Base-by-base conservation (phyloP, 257 asterid genomes). In the Euphrasia confusa region DNA sequence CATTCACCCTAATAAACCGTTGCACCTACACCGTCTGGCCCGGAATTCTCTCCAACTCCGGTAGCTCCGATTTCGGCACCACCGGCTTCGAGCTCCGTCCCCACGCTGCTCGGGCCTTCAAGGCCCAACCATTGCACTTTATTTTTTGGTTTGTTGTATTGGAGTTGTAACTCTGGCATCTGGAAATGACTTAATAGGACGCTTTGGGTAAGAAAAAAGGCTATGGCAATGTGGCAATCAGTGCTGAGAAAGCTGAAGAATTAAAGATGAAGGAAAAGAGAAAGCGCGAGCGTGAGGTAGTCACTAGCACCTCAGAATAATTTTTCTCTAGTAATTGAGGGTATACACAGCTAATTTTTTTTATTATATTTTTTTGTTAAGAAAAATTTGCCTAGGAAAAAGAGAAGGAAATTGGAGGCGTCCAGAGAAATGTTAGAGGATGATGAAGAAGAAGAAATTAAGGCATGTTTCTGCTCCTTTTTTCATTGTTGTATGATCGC, bases 401-500 rank as follows among this genome's bases (percentile, higher is more conserved):
- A 85, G 64, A 76, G 99, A 66, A 83, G 99, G 76, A 87, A 87
- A 78, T 60, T 93, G 83, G 99, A 93, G 80, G 97, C 99, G 3
- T 89, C 94, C 42, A 81, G 99, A 74, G 99, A 92, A 76, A 75
- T 66, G 77, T 76, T 89, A 59, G 99, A 89, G 81, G 95, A 88
- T 30, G 95, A 81, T 60, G 80, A 44, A 69, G 26, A 52, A n/a
- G n/a, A n/a, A 7, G 84, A 75, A 70, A 82, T 50, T 56, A 65
- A 78, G 73, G 94, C 81, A 74, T 12, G 77, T 27, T 27, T 64
- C 37, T 54, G 61, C 52, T 62, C 60, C 44, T 11, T 11, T 44
- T 54, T 10, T 53, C 58, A 18, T 2, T 53, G 28, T 53, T 53
- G 58, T 18, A 53, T 53, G 4, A 26, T 18, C 32, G 18, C 58